A percentile compares a stretch with the other conserved stretches of the same genome.
Evolutionary conservation across 768 basidiomycete species (phyloP).

Genomic region (Fibroporia radiculosa): DNA sequence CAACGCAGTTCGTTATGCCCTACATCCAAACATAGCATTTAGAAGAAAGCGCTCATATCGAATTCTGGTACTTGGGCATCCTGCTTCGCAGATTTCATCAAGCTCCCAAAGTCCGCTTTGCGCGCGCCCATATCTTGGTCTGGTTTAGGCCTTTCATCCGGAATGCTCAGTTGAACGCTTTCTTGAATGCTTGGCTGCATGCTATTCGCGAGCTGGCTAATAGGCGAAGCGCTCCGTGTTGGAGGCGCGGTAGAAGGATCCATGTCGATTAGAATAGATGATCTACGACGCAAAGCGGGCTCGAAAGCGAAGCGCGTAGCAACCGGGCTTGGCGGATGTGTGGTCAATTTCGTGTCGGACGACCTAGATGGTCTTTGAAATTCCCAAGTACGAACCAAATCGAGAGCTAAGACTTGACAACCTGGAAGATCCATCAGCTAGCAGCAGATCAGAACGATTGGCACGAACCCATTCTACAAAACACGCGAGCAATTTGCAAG

Average conservation of each 20-base stretch:
- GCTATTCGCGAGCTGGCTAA: slow-evolving; percentile 15
- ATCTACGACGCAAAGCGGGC: slow-evolving; percentile 48
- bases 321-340: slow-evolving; percentile 35
- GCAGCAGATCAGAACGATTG: neutral
- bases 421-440: slow-evolving; percentile 39
- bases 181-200: neutral
- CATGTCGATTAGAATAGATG: slow-evolving; percentile 88
- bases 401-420: slow-evolving; percentile 86
- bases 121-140: slow-evolving; percentile 54
- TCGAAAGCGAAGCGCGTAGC: slow-evolving; percentile 42
- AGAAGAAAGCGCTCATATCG: slow-evolving; percentile 75
- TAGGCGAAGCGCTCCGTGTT: slow-evolving; percentile 48
- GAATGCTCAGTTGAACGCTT: slow-evolving; percentile 13
- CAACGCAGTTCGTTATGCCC: slow-evolving; percentile 9
- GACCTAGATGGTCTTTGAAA: slow-evolving; percentile 68
- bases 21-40: slow-evolving; percentile 8
- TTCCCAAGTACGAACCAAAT: slow-evolving; percentile 86
- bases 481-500: slow-evolving; percentile 86
- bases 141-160: slow-evolving; percentile 37
- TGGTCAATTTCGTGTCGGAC: slow-evolving; percentile 17
- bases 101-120: slow-evolving; percentile 68
- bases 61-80: slow-evolving; percentile 84
- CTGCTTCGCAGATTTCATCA: slow-evolving; percentile 89
- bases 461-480: slow-evolving; percentile 84
- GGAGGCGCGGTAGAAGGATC: slow-evolving; percentile 59